Evolutionary conservation across 2,329 filamentous ascomycete species (phyloP), one percentile per base, ranked within the genome.

Genomic region (Cladosporium velox): DNA sequence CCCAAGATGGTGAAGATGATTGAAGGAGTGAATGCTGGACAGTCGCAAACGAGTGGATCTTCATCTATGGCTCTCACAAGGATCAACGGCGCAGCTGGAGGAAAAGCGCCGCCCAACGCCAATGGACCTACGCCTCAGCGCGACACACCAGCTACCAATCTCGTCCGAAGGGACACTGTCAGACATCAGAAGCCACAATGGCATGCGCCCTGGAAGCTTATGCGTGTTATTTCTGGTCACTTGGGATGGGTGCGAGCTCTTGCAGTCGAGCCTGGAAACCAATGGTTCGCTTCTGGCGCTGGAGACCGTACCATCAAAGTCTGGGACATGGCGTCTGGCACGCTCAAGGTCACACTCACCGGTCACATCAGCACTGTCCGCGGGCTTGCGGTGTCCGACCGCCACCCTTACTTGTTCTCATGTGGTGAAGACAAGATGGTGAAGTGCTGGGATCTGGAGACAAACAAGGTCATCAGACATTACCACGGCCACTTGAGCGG

Each of bases 351-450:
- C 69, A 97, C 94, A 0, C 81, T 98, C 67, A 98, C 94, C 1
- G 94, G 94, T 41, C 94, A 97, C 79, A 97, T 97, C 74, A 96
- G 92, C 59, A 96, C 92, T 4, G 93, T 97, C 0, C 89, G 93
- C 63, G 95, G 95, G 2, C 85, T 99, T 58, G 95, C 94, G 0
- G 92, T 99, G 8, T 97, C 92, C 24, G 91, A 93, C 18, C 85
- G 95, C 57, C 95, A 99, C 80, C 96, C 95, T 0, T 99, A 99
- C 76, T 86, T 99, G 11, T 99, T 99, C 79, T 97, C 93, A 12
- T 99, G 95, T 75, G 96, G 92, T 66, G 95, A 99, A 79, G 95
- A 99, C 78, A 99, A 99, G 83, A 97, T 97, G 93, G 95, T 99
- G 69, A 99, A 99, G 80, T 99, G 95, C 81, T 99, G 95, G 95